Base-by-base conservation (phyloP, 2,329 filamentous ascomycete genomes). In the Dactylellina leptospora region DNA sequence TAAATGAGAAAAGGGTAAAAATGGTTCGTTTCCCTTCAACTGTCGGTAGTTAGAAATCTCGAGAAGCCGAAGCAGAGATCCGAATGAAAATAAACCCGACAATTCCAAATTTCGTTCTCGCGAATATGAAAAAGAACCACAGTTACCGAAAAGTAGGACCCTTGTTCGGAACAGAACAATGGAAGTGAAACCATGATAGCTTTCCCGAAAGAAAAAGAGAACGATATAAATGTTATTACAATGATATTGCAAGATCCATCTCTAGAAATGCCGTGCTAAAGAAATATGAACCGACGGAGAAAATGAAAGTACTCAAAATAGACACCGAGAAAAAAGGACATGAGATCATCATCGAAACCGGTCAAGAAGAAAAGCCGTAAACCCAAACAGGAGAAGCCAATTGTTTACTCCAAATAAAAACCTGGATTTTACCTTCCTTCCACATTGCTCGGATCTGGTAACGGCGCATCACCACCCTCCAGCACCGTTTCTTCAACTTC, bases 381-480 rank as follows among this genome's bases (percentile, higher is more conserved):
- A 53, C 33, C 45, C 58, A 25, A 62, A 61, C 25, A 22, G n/a
- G 27, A 55, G 30, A 28, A 50, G 20, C 20, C 40, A 22, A 23
- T 33, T 6, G 30, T 33, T 33, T 23, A 22, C 16, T 45, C 36
- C 13, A 11, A 40, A n/a, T 10, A 36, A 36, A 40, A 45, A 45
- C 1, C 20, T n/a, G n/a, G n/a, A n/a, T n/a, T 45, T 45, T 30
- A 9, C 30, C 40, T n/a, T 20, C n/a, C 44, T 22, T 6, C 16
- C 25, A 56, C 45, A 4, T 30, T 59, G 1, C 36, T 63, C 4
- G 66, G 59, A 50, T 72, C 40, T 5, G 68, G 68, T 18, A 72
- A 47, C 11, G 68, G 59, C 5, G 68, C 68, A 55, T 72, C 59
- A 4, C 68, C 68, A 30, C 68, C 68, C 4, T 72, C 59, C 3